Evolutionary conservation across 805 yeast genomes (phyloP), one percentile per base, ranked within the genome.

Genomic region (Diddensiella santjacobensis): DNA sequence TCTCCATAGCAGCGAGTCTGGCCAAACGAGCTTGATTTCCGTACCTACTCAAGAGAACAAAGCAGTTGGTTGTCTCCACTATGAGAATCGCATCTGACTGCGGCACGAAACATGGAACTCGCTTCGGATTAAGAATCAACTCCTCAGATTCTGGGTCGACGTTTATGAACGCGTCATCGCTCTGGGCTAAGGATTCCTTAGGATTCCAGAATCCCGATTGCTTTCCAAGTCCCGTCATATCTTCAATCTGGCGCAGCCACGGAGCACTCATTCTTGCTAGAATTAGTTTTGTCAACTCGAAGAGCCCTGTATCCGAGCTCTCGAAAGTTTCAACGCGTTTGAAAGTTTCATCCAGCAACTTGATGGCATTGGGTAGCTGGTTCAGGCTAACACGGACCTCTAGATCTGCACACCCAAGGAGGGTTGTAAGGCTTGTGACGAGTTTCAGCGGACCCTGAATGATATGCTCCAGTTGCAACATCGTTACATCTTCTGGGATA

Each of bases 391-490:
- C 45, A 13, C 49, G 36, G 22, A 20, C 4, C 17, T 36, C 17
- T 11, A 47, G 31, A 37, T 52, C 51, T 13, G 50, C 53, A 39
- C 55, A 52, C 4, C 55, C 55, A 19, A 52, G 41, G 4, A 52
- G 29, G 4, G 53, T 43, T 11, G 50, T 20, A 2, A 52, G 43
- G 13, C 50, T 47, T 15, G 13, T 19, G 2, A 43, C 19, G 10
- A 50, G 3, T 17, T 26, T 36, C 22, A 44, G 35, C 20, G 47
- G 47, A 8, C 42, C 26, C 36, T 44, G 37, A 17, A 37, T 17
- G 8, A 18, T 10, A 24, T 44, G 22, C 13, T 20, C 23, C 19
- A 44, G 35, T 22, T 44, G 42, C 30, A 40, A 17, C n/a, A 23
- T 8, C 8, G 43, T 40, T 17, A 40, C 8, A 5, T 23, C 20